These are phyloP conservation scores for Glycine latifolia DNA, from an alignment of 306 rosid species.

Conservation along the genomic window DNA sequence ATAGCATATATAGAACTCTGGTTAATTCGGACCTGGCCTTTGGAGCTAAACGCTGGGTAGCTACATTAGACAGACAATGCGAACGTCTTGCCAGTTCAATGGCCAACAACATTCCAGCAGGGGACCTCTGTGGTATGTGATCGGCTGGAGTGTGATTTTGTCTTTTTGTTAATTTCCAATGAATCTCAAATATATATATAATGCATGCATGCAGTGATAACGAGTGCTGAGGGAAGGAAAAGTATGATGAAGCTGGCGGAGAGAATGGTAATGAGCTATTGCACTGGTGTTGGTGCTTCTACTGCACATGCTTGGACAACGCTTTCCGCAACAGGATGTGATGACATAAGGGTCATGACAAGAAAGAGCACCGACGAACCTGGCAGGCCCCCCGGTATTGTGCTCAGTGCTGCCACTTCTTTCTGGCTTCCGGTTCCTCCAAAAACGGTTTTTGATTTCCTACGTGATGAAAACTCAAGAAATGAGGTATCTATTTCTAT, in stretches of 20 bases:
- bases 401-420: conserved; percentile 81
- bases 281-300: conserved; percentile 84
- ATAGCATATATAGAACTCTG: conserved; percentile 60
- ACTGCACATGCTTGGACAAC: conserved; percentile 88
- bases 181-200: no score
- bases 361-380: conserved; percentile 81
- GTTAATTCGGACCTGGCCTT: conserved; percentile 76
- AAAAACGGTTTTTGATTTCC: conserved; percentile 69
- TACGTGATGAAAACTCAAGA: conserved; percentile 66
- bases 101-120: conserved; percentile 68
- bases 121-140: conserved; percentile 54
- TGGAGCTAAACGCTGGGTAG: conserved; percentile 91
- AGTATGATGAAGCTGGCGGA: conserved; percentile 85
- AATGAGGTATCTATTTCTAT: conserved; percentile 56
- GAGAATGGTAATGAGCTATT: conserved; percentile 86
- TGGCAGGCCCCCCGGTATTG: conserved; percentile 72
- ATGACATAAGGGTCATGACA: conserved; percentile 87
- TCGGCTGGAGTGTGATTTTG: no score
- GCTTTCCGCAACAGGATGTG: conserved; percentile 62
- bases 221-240: conserved; percentile 79
- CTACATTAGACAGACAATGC: conserved; percentile 78
- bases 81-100: conserved; percentile 78
- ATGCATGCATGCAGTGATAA: conserved; percentile 53
- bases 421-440: conserved; percentile 82
- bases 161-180: no score